Evolutionary conservation across 257 asterid genomes (phyloP).

Genomic region (Leonotis leonurus): DNA sequence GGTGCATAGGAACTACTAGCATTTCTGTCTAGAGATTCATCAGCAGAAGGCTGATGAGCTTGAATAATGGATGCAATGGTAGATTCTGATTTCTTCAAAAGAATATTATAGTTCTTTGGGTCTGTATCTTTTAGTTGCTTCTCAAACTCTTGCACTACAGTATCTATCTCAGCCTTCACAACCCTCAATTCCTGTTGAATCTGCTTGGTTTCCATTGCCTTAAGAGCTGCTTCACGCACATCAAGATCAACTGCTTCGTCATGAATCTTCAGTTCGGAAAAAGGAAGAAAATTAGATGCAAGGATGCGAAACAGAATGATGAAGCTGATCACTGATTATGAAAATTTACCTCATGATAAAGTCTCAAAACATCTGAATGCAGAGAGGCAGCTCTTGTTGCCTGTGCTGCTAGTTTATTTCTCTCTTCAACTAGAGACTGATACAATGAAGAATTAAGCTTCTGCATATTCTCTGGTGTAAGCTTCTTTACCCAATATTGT

Average conservation of each 20-base stretch:
- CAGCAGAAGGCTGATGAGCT: conserved; percentile 45
- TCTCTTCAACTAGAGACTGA: conserved; percentile 73
- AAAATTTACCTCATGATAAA: conserved; percentile 59
- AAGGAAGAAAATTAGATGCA: background rate
- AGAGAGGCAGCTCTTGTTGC: conserved; percentile 55
- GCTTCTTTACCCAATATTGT: conserved; percentile 65
- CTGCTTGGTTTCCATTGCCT: conserved; percentile 57
- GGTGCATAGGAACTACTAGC: conserved; percentile 36
- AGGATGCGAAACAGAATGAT: background rate
- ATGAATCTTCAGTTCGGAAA: conserved; percentile 37
- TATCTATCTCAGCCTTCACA: conserved; percentile 50
- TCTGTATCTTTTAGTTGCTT: conserved; percentile 39
- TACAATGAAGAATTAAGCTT: conserved; percentile 56
- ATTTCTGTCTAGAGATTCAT: conserved; percentile 24
- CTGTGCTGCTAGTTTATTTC: conserved; percentile 58
- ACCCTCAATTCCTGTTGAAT: conserved; percentile 42
- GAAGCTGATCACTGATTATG: background rate
- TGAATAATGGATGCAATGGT: conserved; percentile 52
- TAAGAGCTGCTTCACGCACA: conserved; percentile 71
- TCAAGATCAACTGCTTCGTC: conserved; percentile 73
- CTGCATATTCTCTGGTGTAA: conserved; percentile 79
- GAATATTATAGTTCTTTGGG: conserved; percentile 34
- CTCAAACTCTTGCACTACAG: conserved; percentile 57
- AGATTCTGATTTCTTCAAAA: conserved; percentile 67
- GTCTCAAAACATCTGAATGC: conserved; percentile 48